Evolutionary conservation across 257 asterid genomes (phyloP).

Genomic region (Solanum bulbocastanum): DNA sequence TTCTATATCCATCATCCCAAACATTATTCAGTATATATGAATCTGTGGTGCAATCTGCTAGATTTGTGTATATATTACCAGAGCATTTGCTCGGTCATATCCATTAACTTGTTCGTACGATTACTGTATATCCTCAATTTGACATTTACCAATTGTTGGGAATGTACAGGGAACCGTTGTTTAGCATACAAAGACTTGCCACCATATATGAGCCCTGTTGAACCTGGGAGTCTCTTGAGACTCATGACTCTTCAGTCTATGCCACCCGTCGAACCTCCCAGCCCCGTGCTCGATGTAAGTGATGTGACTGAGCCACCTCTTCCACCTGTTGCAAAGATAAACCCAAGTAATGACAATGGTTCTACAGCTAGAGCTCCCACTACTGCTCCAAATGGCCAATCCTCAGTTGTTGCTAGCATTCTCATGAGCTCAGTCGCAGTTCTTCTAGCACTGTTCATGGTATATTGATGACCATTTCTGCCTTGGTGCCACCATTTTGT

Average conservation of each 20-base stretch:
- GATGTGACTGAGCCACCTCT: conserved; percentile 65
- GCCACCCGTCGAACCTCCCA: conserved; percentile 82
- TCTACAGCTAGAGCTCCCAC: conserved; percentile 29
- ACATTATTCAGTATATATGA: neutral
- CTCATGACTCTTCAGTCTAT: conserved; percentile 7
- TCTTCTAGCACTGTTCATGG: conserved; percentile 28
- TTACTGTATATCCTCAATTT: neutral
- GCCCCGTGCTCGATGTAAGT: conserved; percentile 35
- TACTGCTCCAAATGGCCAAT: conserved; percentile 37
- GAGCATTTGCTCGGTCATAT: neutral
- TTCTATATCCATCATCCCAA: neutral
- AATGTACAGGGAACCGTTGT: conserved; percentile 64
- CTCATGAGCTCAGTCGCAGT: conserved; percentile 26
- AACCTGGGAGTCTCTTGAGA: conserved; percentile 43
- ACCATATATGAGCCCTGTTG: conserved; percentile 43
- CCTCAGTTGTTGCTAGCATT: conserved; percentile 30
- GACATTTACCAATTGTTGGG: neutral
- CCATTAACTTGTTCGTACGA: neutral
- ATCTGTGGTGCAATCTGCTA: neutral
- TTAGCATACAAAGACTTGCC: conserved; percentile 35
- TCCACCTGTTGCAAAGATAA: conserved; percentile 37
- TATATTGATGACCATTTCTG: conserved; percentile 10
- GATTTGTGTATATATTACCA: neutral
- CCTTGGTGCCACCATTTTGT: neutral
- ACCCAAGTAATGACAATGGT: conserved; percentile 18